Evolutionary conservation across 805 yeast genomes (phyloP).

Genomic region (Myxozyma neotropica): DNA sequence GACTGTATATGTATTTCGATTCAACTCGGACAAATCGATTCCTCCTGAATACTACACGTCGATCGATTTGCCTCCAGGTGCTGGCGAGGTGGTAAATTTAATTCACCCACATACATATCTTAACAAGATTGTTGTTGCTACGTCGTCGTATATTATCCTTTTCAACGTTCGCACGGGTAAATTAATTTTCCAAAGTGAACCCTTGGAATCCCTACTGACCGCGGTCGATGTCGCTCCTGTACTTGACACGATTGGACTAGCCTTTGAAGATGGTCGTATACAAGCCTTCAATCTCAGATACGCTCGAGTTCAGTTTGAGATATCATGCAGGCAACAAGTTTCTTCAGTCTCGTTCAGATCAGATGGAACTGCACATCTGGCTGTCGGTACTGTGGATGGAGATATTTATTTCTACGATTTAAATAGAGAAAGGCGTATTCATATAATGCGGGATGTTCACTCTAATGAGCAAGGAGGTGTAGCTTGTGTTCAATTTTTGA

Average conservation of each 20-base stretch:
- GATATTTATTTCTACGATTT: conserved; percentile 86
- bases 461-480: conserved; percentile 69
- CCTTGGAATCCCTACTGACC: conserved; percentile 56
- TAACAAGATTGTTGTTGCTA: conserved; percentile 76
- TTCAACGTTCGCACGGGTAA: conserved; percentile 80
- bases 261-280: conserved; percentile 68
- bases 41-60: conserved; percentile 65
- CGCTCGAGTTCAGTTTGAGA: conserved; percentile 56
- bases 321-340: conserved; percentile 47
- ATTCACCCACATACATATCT: conserved; percentile 89
- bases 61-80: conserved; percentile 57
- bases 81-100: conserved; percentile 70
- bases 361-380: conserved; percentile 83
- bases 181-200: conserved; percentile 57
- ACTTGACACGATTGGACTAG: conserved; percentile 79
- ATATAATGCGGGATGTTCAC: conserved; percentile 72
- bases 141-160: conserved; percentile 42
- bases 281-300: conserved; percentile 67
- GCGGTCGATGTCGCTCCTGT: conserved; percentile 84
- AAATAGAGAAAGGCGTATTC: conserved; percentile 70
- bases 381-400: conserved; percentile 76
- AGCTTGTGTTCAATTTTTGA: conserved; percentile 68
- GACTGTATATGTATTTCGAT: conserved; percentile 53
- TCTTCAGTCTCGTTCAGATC: conserved; percentile 80
- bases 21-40: conserved; percentile 45